Evolutionary conservation across 176 grass and related monocot genomes (phyloP), one percentile per base, ranked within the genome.

Genomic region (Cenchrus fungigraminus): DNA sequence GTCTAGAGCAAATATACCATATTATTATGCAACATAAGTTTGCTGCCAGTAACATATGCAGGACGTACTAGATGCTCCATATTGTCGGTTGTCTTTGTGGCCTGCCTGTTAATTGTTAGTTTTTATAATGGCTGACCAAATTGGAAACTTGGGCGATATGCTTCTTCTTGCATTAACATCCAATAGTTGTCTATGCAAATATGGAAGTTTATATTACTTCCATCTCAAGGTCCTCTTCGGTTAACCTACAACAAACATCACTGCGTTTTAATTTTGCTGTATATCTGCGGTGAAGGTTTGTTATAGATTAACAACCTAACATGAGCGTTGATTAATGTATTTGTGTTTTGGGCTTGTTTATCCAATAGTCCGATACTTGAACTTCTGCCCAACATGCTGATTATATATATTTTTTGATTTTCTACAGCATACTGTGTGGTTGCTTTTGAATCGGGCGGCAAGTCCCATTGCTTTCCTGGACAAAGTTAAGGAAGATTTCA

Each of bases 371-470:
- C 2, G 20, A 43, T 66, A 62, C 11, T 70, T 66, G 60, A 37
- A 45, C 31, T 32, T 32, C 2, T 32, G 31, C 31, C 31, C 34
- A 62, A 28, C 80, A 60, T 45, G 9, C 29, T 40, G 19, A 17
- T 62, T 62, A 71, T 83, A 78, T 74, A 70, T 67, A n/a, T 61
- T 40, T 6, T 61, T 43, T 68, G 28, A 31, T 25, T 31, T 84
- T 84, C 49, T 94, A 12, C 88, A 97, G 94, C 94, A 5, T 97
- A 97, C 57, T 97, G 94, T 62, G 92, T 97, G 1, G 94, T 97
- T 86, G 94, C 94, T 64, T 92, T 97, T 82, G 94, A 97, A 79
- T 94, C 92, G 94, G 94, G n/a, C 93, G 94, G 58, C 94, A 97
- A 91, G 72, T 94, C 55, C 94, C 94, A 97, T 97, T 47, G 94